These are phyloP conservation scores for Erigeron canadensis DNA, from an alignment of 129 eudicot species.

Conservation along the genomic window DNA sequence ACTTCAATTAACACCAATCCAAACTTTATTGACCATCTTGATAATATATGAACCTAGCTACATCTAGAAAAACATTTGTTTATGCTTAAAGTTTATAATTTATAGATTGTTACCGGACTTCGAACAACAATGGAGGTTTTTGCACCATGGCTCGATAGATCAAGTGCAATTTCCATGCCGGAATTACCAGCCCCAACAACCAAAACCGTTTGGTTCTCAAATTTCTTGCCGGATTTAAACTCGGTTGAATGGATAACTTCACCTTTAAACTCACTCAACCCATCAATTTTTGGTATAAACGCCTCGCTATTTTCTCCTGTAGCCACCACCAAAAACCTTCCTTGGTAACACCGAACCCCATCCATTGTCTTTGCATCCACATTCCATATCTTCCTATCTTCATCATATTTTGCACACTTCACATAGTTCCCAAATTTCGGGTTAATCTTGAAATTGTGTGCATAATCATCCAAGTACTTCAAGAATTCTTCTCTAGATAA, in stretches of 20 bases:
- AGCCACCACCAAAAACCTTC: constrained; percentile 68
- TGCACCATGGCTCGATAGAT: constrained; percentile 53
- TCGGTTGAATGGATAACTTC: constrained; percentile 61
- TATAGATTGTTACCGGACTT: constrained; percentile 48
- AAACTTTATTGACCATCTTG: constrained; percentile 41
- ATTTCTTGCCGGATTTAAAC: constrained; percentile 52
- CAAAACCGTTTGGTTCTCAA: constrained; percentile 46
- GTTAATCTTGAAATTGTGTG: constrained; percentile 45
- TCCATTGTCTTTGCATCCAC: constrained; percentile 28
- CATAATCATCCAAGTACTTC: constrained; percentile 61
- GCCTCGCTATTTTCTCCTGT: constrained; percentile 66
- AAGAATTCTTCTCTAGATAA: constrained; percentile 46
- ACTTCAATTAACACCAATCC: constrained; percentile 33
- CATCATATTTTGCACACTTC: constrained; percentile 42
- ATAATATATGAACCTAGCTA: constrained; percentile 58
- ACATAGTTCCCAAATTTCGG: constrained; percentile 52
- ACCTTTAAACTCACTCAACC: constrained; percentile 57
- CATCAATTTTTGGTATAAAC: constrained; percentile 52
- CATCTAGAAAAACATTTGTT: too few species aligned
- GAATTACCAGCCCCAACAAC: constrained; percentile 89
- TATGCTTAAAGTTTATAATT: not conserved
- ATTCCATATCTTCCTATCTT: constrained; percentile 42
- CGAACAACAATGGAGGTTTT: constrained; percentile 69
- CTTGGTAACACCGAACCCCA: constrained; percentile 33
- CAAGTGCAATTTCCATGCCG: constrained; percentile 84